Base-by-base conservation (phyloP, 2,329 filamentous ascomycete genomes). In the Metarhizium guizhouense region DNA sequence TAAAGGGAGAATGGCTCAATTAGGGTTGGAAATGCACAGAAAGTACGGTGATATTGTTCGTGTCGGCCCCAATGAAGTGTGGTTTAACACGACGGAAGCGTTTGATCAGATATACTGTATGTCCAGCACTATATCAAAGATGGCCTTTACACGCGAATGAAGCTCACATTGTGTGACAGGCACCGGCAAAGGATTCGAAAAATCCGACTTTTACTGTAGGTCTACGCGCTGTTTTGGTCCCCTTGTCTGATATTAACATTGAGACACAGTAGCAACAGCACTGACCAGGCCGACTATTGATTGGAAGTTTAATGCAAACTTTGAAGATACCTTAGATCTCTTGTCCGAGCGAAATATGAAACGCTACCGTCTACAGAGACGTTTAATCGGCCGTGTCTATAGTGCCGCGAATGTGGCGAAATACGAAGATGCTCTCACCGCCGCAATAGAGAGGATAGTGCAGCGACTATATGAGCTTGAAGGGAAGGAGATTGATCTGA, bases 61-160 rank as follows among this genome's bases (percentile, higher is more conserved):
- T 0, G 73, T 82, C 7, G 76, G 76, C 0, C 79, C 80, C 0
- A 72, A 79, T 38, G 79, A 82, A 61, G 70, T 82, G 6, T 81
- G 78, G 74, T 75, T 81, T 32, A 67, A 76, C 56, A 76, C 72
- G 3, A 69, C 64, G 25, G 75, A 78, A 51, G 78, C 74, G 0
- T 79, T 76, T 57, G 71, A 72, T 54, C 60, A 67, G 1, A 77
- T 80, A 7, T 81, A 81, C 63, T 67, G 77, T 78, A 58, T 18
- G 72, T 62, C 2, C 7, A 20, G 40, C 32, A 29, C 2, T 18
- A 13, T 7, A 5, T 6, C 42, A 18, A 43, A 0, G 7, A 14
- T 20, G 14, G 6, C 40, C 6, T 51, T 13, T 5, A 34, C 10
- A 11, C 10, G 6, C 20, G 25, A 3, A 48, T 5, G 6, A 16